A percentile compares a stretch with the other conserved stretches of the same genome.
Evolutionary conservation across 257 asterid species (phyloP).

Genomic region (Gynochthodes officinalis): DNA sequence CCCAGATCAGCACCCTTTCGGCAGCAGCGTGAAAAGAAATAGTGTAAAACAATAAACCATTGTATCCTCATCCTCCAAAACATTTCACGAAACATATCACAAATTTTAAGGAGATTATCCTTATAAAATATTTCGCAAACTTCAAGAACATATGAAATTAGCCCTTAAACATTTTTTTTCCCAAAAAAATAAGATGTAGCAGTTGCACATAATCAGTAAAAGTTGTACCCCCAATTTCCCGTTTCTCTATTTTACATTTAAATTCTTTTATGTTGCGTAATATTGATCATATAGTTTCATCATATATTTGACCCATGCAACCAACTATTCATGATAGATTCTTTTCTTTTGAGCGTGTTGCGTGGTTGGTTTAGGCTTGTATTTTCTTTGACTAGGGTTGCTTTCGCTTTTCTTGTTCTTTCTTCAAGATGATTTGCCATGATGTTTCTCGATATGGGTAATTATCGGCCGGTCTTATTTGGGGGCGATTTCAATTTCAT

Average conservation of each 20-base stretch:
- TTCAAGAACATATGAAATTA: too few relatives aligned
- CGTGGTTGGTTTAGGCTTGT: constrained; percentile 29
- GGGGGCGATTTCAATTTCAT: not conserved
- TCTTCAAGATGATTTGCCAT: constrained; percentile 28
- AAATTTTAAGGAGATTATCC: too few relatives aligned
- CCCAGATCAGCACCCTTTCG: too few relatives aligned
- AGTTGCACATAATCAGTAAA: too few relatives aligned
- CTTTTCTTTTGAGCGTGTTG: constrained; percentile 17
- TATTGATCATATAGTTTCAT: constrained; percentile 34
- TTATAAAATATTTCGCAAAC: too few relatives aligned
- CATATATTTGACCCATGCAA: constrained; percentile 26
- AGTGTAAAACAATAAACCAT: too few relatives aligned
- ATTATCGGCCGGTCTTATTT: constrained; percentile 16
- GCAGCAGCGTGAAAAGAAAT: too few relatives aligned
- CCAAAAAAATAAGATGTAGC: too few relatives aligned
- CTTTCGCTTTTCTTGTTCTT: constrained; percentile 21
- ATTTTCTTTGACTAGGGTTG: constrained; percentile 19
- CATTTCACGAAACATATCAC: too few relatives aligned
- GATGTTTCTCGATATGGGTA: constrained; percentile 21
- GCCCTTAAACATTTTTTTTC: too few relatives aligned
- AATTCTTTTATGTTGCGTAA: constrained; percentile 22
- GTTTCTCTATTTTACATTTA: not conserved
- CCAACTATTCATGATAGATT: constrained; percentile 38
- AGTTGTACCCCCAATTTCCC: too few relatives aligned
- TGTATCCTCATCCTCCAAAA: too few relatives aligned